These are phyloP conservation scores for Rhodosporidiobolus sp. DNA, from an alignment of 768 basidiomycete species.

Conservation along the genomic window DNA sequence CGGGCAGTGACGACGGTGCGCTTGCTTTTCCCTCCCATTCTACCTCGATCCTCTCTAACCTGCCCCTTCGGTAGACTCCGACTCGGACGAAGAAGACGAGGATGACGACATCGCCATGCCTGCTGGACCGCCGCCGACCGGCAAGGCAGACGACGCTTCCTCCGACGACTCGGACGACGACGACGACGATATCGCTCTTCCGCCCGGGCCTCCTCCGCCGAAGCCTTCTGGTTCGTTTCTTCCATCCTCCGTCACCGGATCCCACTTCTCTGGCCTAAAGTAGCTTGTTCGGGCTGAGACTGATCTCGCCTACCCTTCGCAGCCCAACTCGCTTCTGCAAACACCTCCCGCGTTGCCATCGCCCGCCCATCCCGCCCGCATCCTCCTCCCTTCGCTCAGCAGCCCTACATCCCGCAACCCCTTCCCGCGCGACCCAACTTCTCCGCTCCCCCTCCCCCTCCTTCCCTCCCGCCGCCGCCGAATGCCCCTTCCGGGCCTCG, in stretches of 20 bases:
- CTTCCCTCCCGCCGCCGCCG: constrained; percentile 44
- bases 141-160: constrained; percentile 9
- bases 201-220: constrained; percentile 50
- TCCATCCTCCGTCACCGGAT: not conserved
- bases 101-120: constrained; percentile 90
- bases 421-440: constrained; percentile 39
- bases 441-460: constrained; percentile 38
- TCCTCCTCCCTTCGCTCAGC: constrained; percentile 10
- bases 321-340: not conserved
- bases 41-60: not conserved
- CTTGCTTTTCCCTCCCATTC: not conserved
- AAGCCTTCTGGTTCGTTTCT: constrained; percentile 11
- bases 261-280: too few relatives aligned
- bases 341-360: constrained; percentile 13
- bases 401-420: constrained; percentile 46
- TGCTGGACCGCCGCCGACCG: constrained; percentile 64
- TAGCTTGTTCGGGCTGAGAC: too few relatives aligned
- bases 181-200: constrained; percentile 48
- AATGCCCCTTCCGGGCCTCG: constrained; percentile 21
- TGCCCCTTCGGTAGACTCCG: constrained; percentile 58
- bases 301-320: not conserved
- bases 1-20: not conserved
- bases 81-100: constrained; percentile 57
- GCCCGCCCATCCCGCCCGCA: constrained; percentile 1
- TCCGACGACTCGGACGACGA: constrained; percentile 44